Percentiles rank a stretch among this genome's conserved stretches.
Evolutionary conservation across 2,329 filamentous ascomycete species (phyloP).

Genomic region (Tolypocladium capitatum): DNA sequence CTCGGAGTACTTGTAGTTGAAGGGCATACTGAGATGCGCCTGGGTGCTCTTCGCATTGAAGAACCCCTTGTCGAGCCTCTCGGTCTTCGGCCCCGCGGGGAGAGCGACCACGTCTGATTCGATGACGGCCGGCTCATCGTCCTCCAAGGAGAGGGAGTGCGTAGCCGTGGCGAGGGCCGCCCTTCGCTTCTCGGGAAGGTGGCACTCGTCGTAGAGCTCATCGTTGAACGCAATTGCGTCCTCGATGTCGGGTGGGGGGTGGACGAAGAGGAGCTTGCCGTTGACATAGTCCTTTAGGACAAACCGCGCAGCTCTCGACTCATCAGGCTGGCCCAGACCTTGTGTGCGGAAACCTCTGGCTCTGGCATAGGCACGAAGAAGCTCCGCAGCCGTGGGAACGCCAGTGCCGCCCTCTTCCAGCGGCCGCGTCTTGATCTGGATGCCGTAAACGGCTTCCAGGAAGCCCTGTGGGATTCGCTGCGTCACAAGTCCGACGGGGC

Average conservation of each 20-base stretch:
- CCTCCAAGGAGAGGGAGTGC: slow-evolving; percentile 29
- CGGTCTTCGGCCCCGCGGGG: slow-evolving; percentile 57
- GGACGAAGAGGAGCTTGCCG: slow-evolving; percentile 84
- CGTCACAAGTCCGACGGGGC: slow-evolving; percentile 71
- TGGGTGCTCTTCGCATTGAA: slow-evolving; percentile 55
- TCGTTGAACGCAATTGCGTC: slow-evolving; percentile 71
- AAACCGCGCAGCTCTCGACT: slow-evolving; percentile 78
- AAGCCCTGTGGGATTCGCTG: slow-evolving; percentile 77
- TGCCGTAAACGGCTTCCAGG: slow-evolving; percentile 86
- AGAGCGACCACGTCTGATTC: slow-evolving; percentile 35
- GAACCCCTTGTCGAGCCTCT: slow-evolving; percentile 75
- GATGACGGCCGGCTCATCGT: slow-evolving; percentile 16
- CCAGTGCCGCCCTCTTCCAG: slow-evolving; percentile 89
- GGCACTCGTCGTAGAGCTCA: slow-evolving; percentile 72
- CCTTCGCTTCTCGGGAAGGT: slow-evolving; percentile 72
- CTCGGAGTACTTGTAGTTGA: slow-evolving; percentile 79
- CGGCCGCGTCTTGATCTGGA: slow-evolving; percentile 70
- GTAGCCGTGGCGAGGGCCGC: slow-evolving; percentile 43
- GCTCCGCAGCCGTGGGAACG: slow-evolving; percentile 67
- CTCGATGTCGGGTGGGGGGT: slow-evolving; percentile 65
- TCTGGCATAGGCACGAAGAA: slow-evolving; percentile 73
- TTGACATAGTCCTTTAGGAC: slow-evolving; percentile 96
- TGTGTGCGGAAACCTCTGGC: slow-evolving; percentile 85
- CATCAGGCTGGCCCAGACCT: slow-evolving; percentile 81
- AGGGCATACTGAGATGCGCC: slow-evolving; percentile 64